Evolutionary conservation across 2,329 filamentous ascomycete genomes (phyloP).

Genomic region (Xylariales sp.): DNA sequence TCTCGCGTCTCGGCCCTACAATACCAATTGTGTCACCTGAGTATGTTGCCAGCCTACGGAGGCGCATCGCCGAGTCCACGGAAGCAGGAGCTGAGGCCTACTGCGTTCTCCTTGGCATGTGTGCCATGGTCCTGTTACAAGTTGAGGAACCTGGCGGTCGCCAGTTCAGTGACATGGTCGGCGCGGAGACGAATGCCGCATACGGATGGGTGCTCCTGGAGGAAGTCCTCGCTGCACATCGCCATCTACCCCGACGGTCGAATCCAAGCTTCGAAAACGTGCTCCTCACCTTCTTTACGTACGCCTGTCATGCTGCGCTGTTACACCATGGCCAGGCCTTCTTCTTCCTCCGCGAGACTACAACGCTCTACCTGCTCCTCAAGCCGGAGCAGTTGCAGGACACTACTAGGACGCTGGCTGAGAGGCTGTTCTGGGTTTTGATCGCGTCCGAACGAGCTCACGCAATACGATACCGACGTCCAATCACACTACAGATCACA

Average conservation of each 20-base stretch:
- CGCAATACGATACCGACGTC: slow-evolving; percentile 38
- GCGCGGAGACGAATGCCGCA: slow-evolving; percentile 29
- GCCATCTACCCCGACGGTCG: slow-evolving; percentile 27
- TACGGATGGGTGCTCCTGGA: slow-evolving; percentile 35
- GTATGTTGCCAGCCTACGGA: slow-evolving; percentile 29
- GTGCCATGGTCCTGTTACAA: slow-evolving; percentile 36
- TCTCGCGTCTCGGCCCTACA: slow-evolving; percentile 34
- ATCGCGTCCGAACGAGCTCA: slow-evolving; percentile 40
- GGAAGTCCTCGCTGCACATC: slow-evolving; percentile 29
- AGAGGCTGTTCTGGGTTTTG: slow-evolving; percentile 39
- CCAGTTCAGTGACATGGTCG: slow-evolving; percentile 27
- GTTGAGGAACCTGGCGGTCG: slow-evolving; percentile 31
- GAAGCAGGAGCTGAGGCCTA: slow-evolving; percentile 29
- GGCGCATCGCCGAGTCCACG: slow-evolving; percentile 15
- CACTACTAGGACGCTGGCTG: slow-evolving; percentile 21
- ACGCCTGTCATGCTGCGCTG: slow-evolving; percentile 37
- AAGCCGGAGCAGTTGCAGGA: slow-evolving; percentile 23
- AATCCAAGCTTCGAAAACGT: slow-evolving; percentile 34
- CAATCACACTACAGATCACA: slow-evolving; percentile 39
- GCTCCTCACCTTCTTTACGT: slow-evolving; percentile 38
- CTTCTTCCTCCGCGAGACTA: slow-evolving; percentile 39
- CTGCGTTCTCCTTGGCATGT: slow-evolving; percentile 33
- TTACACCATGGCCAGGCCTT: slow-evolving; percentile 40
- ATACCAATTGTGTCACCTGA: slow-evolving; percentile 37
- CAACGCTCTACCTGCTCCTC: slow-evolving; percentile 34